These are phyloP conservation scores for Lepidium didymum DNA, from an alignment of 345 rosid species.

Conservation along the genomic window DNA sequence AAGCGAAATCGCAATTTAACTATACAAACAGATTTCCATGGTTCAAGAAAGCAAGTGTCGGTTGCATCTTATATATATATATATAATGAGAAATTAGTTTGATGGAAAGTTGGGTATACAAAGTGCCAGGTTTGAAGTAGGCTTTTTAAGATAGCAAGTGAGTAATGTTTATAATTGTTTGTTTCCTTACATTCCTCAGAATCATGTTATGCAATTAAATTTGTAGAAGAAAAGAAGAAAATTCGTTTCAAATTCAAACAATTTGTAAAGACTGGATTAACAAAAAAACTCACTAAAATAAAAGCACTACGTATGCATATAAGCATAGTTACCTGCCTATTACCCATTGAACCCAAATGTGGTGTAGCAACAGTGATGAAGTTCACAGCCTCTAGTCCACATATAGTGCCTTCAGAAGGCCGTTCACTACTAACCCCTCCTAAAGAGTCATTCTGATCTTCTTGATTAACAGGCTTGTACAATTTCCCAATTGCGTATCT, in stretches of 20 bases:
- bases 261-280: background rate
- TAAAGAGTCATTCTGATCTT: conserved; percentile 25
- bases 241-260: background rate
- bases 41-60: background rate
- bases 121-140: background rate
- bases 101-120: background rate
- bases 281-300: background rate
- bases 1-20: background rate
- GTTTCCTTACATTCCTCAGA: background rate
- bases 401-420: conserved; percentile 45
- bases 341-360: conserved; percentile 97
- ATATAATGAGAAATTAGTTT: background rate
- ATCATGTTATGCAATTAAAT: background rate
- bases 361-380: conserved; percentile 94
- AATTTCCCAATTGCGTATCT: conserved; percentile 91
- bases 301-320: background rate
- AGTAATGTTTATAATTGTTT: background rate
- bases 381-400: conserved; percentile 81
- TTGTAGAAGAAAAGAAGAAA: background rate
- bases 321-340: conserved; percentile 59
- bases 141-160: background rate
- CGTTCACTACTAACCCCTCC: conserved; percentile 19
- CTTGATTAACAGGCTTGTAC: conserved; percentile 46
- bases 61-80: background rate
- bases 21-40: background rate